These are phyloP conservation scores for Elymus sibiricus DNA, from an alignment of 176 grass and related monocot genomes.

Conservation along the genomic window DNA sequence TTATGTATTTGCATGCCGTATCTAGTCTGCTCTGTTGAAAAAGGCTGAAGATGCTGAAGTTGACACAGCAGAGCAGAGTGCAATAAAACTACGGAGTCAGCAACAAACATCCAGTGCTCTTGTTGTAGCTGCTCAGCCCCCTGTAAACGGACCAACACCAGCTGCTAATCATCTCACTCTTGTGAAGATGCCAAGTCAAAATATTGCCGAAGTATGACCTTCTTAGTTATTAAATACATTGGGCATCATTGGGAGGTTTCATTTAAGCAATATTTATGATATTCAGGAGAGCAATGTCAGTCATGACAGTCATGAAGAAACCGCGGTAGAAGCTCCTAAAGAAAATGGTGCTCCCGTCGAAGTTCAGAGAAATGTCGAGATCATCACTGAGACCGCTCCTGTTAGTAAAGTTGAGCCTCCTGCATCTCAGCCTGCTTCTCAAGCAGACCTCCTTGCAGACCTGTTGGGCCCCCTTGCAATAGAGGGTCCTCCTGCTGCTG, in stretches of 20 bases:
- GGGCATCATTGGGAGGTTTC: background rate
- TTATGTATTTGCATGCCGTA: constrained; percentile 42
- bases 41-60: constrained; percentile 99
- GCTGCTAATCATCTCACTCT: constrained; percentile 72
- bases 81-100: constrained; percentile 93
- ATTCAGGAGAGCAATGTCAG: constrained; percentile 50
- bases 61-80: constrained; percentile 98
- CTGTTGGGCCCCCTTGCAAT: constrained; percentile 95
- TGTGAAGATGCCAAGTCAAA: constrained; percentile 92
- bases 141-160: constrained; percentile 73
- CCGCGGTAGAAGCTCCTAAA: constrained; percentile 31
- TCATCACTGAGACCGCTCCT: constrained; percentile 12
- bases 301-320: constrained; percentile 48
- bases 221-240: constrained; percentile 18
- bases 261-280: constrained; percentile 30
- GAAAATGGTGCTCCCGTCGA: constrained; percentile 63
- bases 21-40: constrained; percentile 90
- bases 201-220: constrained; percentile 40
- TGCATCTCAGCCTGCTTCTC: constrained; percentile 38
- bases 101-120: constrained; percentile 90
- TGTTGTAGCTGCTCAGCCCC: constrained; percentile 65
- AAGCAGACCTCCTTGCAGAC: constrained; percentile 85
- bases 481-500: constrained; percentile 70
- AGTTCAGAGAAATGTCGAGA: constrained; percentile 36
- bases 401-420: constrained; percentile 57